phyloP scores from a whole-genome alignment of 805 yeast species.

The Saccharomyces kudriavzevii region DNA sequence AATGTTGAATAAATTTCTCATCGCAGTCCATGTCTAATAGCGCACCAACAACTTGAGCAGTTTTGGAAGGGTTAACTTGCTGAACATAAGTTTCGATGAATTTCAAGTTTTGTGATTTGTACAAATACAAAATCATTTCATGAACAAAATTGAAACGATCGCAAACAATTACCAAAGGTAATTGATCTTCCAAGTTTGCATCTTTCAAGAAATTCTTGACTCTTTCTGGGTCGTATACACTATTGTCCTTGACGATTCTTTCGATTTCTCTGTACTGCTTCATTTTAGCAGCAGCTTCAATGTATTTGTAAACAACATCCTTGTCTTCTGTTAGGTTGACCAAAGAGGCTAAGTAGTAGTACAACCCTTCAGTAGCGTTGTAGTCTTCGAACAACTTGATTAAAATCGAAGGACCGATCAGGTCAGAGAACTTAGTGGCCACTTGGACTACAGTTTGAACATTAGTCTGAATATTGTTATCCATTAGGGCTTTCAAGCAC shows the following conservation, averaged over 20 bases:
- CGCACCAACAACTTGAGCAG: slow-evolving; percentile 96
- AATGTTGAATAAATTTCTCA: slow-evolving; percentile 71
- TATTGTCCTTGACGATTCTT: slow-evolving; percentile 89
- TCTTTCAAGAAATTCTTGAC: slow-evolving; percentile 96
- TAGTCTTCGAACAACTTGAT: slow-evolving; percentile 90
- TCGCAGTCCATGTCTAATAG: slow-evolving; percentile 96
- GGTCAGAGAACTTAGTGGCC: slow-evolving; percentile 91
- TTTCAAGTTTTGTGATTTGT: slow-evolving; percentile 92
- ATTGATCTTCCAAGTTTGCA: slow-evolving; percentile 85
- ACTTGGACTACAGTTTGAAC: slow-evolving; percentile 91
- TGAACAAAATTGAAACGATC: slow-evolving; percentile 88
- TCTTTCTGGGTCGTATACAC: slow-evolving; percentile 91
- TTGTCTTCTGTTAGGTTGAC: slow-evolving; percentile 91
- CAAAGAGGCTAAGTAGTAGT: slow-evolving; percentile 85
- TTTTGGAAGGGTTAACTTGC: slow-evolving; percentile 90
- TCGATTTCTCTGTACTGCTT: slow-evolving; percentile 92
- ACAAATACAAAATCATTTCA: slow-evolving; percentile 84
- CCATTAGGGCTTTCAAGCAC: slow-evolving; percentile 79
- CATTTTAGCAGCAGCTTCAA: slow-evolving; percentile 84
- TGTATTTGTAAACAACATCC: slow-evolving; percentile 91
- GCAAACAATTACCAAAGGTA: slow-evolving; percentile 93
- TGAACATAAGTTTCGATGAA: slow-evolving; percentile 97
- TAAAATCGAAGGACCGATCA: slow-evolving; percentile 77
- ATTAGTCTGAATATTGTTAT: slow-evolving; percentile 72
- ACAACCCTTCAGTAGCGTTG: slow-evolving; percentile 86